phyloP scores from a whole-genome alignment of 2,329 filamentous ascomycete genomes.

The Nothophoma quercina region DNA sequence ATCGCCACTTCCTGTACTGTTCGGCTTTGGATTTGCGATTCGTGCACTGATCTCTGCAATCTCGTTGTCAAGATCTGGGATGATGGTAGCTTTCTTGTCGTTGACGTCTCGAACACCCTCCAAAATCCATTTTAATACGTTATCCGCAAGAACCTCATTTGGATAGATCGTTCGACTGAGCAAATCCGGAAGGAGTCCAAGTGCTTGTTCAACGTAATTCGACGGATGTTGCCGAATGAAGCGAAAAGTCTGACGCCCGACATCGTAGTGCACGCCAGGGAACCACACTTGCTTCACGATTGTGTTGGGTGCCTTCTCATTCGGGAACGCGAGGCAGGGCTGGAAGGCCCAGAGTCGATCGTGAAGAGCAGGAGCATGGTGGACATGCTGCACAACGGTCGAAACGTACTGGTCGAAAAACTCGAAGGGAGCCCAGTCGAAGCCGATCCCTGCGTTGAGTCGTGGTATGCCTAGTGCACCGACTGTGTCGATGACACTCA shows the following conservation, averaged over 20 bases:
- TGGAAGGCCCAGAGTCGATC: conserved; percentile 48
- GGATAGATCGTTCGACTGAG: conserved; percentile 41
- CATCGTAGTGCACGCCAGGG: conserved; percentile 49
- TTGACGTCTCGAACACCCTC: conserved; percentile 32
- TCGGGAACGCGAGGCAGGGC: conserved; percentile 38
- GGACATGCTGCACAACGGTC: conserved; percentile 42
- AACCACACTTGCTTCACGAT: conserved; percentile 45
- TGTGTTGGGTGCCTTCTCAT: conserved; percentile 10
- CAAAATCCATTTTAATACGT: conserved; percentile 42
- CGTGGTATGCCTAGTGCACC: conserved; percentile 45
- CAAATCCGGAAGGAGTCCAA: conserved; percentile 38
- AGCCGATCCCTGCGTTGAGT: conserved; percentile 45
- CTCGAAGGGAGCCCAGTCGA: conserved; percentile 47
- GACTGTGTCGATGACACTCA: conserved; percentile 47
- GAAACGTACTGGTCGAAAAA: conserved; percentile 47
- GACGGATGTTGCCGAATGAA: conserved; percentile 41
- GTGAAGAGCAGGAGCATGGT: conserved; percentile 44
- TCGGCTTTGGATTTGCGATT: conserved; percentile 19
- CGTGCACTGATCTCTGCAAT: conserved; percentile 24
- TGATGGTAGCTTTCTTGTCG: conserved; percentile 18
- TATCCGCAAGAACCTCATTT: conserved; percentile 43
- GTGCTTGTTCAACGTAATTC: conserved; percentile 36
- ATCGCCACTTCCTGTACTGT: conserved; percentile 41
- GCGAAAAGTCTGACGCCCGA: conserved; percentile 46
- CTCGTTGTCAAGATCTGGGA: conserved; percentile 24